Conservation (phyloP, 345 rosid genomes). For the Eucalyptus polybractea region DNA sequence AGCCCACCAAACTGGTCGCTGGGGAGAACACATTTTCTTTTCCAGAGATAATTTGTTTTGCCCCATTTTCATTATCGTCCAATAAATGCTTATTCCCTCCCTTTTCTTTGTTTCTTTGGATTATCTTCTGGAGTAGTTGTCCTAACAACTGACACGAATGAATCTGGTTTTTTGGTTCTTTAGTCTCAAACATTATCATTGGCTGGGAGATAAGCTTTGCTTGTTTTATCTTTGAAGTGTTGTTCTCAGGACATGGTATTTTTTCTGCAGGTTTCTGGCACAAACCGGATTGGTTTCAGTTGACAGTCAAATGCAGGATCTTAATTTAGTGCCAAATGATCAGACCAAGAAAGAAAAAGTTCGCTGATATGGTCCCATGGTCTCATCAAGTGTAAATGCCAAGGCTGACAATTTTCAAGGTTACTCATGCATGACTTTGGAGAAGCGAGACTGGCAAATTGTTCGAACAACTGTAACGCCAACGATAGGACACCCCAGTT, state of each 20-base stretch:
- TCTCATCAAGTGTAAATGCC: neutral
- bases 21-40: neutral
- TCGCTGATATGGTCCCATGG: neutral
- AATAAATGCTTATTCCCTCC: neutral
- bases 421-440: neutral
- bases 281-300: slow-evolving; percentile 75
- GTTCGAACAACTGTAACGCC: neutral
- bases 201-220: neutral
- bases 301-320: slow-evolving; percentile 72
- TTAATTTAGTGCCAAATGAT: slow-evolving; percentile 46
- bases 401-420: neutral
- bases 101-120: neutral
- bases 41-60: neutral
- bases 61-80: neutral
- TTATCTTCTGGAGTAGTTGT: neutral
- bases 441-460: neutral
- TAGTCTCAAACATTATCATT: neutral
- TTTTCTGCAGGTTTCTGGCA: slow-evolving; percentile 65
- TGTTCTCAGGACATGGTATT: neutral
- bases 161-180: neutral
- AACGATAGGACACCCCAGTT: neutral
- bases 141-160: neutral
- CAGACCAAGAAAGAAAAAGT: neutral
- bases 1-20: neutral
- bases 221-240: neutral